Conservation (phyloP, 2,329 filamentous ascomycete species). For the Rhexocercosporidium sp. region DNA sequence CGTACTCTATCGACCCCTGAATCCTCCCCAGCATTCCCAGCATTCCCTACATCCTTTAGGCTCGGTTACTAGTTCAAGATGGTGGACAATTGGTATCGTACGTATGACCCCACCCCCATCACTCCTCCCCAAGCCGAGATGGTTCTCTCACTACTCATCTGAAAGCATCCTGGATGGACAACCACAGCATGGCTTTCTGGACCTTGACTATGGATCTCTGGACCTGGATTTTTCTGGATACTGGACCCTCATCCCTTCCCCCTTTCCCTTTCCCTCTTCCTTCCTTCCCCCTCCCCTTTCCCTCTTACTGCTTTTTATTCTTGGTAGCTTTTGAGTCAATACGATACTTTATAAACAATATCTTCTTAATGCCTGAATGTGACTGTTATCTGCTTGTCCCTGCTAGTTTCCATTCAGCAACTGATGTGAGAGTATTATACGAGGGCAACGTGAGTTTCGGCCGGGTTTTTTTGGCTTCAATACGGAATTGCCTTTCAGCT, state of each 20-base stretch:
- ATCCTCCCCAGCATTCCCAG: slow-evolving; percentile 6
- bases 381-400: not conserved
- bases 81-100: slow-evolving; percentile 19
- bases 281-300: not conserved
- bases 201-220: slow-evolving; percentile 6
- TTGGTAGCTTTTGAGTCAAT: not conserved
- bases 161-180: slow-evolving; percentile 32
- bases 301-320: not conserved
- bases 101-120: slow-evolving; percentile 22
- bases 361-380: not conserved
- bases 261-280: not conserved
- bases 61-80: not conserved
- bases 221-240: slow-evolving; percentile 9
- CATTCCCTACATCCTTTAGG: not conserved
- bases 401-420: not conserved
- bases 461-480: too few species aligned
- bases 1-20: slow-evolving; percentile 30
- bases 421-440: not conserved
- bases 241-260: not conserved
- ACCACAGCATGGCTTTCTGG: slow-evolving; percentile 13
- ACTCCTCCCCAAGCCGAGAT: not conserved
- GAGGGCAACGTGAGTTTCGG: not conserved
- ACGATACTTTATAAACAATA: not conserved
- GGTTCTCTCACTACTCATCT: slow-evolving; percentile 39
- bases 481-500: too few species aligned